Evolutionary conservation across 1,284 basidiomycete genomes (phyloP).

Genomic region (Chiua sp.): DNA sequence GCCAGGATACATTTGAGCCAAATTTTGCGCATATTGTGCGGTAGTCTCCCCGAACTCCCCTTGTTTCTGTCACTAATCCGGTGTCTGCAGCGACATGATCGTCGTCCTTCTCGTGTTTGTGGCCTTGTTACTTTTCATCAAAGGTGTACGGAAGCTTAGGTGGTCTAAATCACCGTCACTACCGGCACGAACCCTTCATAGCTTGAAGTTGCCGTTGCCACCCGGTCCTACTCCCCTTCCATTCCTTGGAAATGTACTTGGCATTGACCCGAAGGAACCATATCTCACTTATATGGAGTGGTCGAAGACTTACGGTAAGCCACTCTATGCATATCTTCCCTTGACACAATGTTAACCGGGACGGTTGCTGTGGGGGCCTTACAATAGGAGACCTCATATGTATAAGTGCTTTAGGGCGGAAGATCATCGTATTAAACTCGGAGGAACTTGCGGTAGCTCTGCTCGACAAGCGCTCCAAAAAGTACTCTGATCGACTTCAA

Average conservation of each 20-base stretch:
- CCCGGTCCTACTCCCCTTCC: slow-evolving; percentile 11
- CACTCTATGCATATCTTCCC: not conserved
- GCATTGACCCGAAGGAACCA: not conserved
- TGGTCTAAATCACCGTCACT: not conserved
- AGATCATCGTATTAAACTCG: slow-evolving; percentile 24
- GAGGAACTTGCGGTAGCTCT: slow-evolving; percentile 14
- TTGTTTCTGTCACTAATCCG: too few relatives aligned
- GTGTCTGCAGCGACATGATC: not conserved
- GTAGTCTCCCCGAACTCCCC: too few relatives aligned
- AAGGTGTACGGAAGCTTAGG: slow-evolving; percentile 5
- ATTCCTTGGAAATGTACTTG: slow-evolving; percentile 10
- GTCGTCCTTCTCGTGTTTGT: slow-evolving; percentile 5
- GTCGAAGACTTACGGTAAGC: slow-evolving; percentile 11
- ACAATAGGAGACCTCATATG: slow-evolving; percentile 17
- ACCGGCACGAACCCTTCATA: too few relatives aligned
- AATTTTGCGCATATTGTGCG: too few relatives aligned
- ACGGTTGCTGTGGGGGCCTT: too few relatives aligned
- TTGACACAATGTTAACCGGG: not conserved
- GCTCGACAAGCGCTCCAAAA: slow-evolving; percentile 23
- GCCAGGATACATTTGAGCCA: too few relatives aligned
- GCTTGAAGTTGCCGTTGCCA: slow-evolving; percentile 9
- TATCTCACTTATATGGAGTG: slow-evolving; percentile 10
- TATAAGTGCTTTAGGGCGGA: slow-evolving; percentile 5
- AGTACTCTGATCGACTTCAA: slow-evolving; percentile 23
- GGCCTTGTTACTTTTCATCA: slow-evolving; percentile 10